These are phyloP conservation scores for Cornus controversa DNA, from an alignment of 148 eudicot species.

Conservation along the genomic window DNA sequence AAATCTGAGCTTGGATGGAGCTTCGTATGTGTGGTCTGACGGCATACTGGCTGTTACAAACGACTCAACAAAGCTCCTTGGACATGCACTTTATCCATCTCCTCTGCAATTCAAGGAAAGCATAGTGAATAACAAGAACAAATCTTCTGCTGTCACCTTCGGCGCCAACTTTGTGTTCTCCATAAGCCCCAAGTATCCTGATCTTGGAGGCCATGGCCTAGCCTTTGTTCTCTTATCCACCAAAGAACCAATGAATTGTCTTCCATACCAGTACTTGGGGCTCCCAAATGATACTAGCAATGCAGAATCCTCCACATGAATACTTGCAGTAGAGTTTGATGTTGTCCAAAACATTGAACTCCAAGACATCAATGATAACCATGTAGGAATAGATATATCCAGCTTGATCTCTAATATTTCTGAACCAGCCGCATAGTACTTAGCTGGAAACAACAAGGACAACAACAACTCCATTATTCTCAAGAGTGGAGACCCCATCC, in stretches of 20 bases:
- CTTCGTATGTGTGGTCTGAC: slow-evolving; percentile 6
- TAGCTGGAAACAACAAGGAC: neutral
- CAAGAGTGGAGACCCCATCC: slow-evolving; percentile 15
- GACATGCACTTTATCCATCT: slow-evolving; percentile 19
- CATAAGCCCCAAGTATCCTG: slow-evolving; percentile 19
- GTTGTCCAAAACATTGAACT: slow-evolving; percentile 12
- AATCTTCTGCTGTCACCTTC: slow-evolving; percentile 1
- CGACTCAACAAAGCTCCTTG: slow-evolving; percentile 1
- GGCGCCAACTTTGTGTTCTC: slow-evolving; percentile 18
- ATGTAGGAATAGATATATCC: slow-evolving; percentile 18
- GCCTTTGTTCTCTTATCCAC: slow-evolving; percentile 13
- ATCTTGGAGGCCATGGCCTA: slow-evolving; percentile 21
- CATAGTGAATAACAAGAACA: neutral
- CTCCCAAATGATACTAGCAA: slow-evolving; percentile 13
- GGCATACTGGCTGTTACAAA: slow-evolving; percentile 10
- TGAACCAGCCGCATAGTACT: slow-evolving; percentile 15
- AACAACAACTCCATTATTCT: slow-evolving; percentile 11
- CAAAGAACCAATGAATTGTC: slow-evolving; percentile 14
- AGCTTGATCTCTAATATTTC: slow-evolving; percentile 21
- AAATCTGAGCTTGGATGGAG: slow-evolving; percentile 23
- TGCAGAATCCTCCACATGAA: neutral
- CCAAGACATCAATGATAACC: slow-evolving; percentile 23
- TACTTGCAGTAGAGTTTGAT: slow-evolving; percentile 18
- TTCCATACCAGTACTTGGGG: slow-evolving; percentile 19
- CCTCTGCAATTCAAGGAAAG: slow-evolving; percentile 14